phyloP scores from a whole-genome alignment of 352 stramenopile species.

The Pythium volutum region DNA sequence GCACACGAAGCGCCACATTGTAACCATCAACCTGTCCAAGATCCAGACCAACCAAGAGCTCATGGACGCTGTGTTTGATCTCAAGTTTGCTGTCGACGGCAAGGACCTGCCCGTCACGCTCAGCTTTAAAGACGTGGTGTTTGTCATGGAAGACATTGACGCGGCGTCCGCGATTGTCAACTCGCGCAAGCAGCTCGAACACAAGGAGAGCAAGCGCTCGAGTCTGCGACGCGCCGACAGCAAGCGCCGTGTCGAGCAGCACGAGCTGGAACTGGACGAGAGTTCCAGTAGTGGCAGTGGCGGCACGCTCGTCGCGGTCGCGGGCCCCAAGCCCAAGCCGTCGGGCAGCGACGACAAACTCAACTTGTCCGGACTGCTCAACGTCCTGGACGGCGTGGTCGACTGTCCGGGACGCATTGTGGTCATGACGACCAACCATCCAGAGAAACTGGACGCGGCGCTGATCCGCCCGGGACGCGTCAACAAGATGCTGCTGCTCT shows the following conservation, averaged over 20 bases:
- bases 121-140: conserved; percentile 66
- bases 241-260: too few relatives aligned
- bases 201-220: background rate
- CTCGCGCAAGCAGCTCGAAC: background rate
- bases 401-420: conserved; percentile 77
- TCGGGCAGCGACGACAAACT: conserved; percentile 42
- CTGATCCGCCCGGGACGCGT: conserved; percentile 40
- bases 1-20: conserved; percentile 59
- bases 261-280: too few relatives aligned
- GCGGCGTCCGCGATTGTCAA: conserved; percentile 52
- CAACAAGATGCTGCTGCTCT: conserved; percentile 59
- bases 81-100: conserved; percentile 39
- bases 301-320: too few relatives aligned
- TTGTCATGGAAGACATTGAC: conserved; percentile 77
- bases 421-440: conserved; percentile 90
- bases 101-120: conserved; percentile 45
- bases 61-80: conserved; percentile 55
- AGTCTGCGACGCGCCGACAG: background rate
- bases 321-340: conserved; percentile 6
- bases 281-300: too few relatives aligned
- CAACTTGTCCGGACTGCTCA: conserved; percentile 67
- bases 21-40: conserved; percentile 47
- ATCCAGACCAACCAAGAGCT: conserved; percentile 71
- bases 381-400: conserved; percentile 83
- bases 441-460: conserved; percentile 79